Conservation (phyloP, 306 rosid genomes). For the Citrullus amarus region DNA sequence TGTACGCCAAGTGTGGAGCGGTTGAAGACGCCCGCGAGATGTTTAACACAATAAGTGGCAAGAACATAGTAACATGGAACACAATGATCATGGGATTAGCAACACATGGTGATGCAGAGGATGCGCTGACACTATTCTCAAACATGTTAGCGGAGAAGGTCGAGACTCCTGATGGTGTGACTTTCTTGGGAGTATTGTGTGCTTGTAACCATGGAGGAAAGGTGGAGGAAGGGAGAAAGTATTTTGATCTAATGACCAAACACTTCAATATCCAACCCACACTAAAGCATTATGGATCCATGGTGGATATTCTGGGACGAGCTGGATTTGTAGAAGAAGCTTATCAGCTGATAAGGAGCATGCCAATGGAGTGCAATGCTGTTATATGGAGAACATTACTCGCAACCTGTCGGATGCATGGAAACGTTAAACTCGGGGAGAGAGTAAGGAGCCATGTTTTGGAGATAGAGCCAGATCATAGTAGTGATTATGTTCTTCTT, state of each 20-base stretch:
- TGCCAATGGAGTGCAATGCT: slow-evolving; percentile 62
- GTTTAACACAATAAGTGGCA: slow-evolving; percentile 29
- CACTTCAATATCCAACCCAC: slow-evolving; percentile 42
- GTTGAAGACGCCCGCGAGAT: slow-evolving; percentile 44
- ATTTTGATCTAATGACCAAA: slow-evolving; percentile 35
- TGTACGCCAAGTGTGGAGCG: slow-evolving; percentile 75
- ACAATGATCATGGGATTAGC: slow-evolving; percentile 68
- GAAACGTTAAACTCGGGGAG: slow-evolving; percentile 44
- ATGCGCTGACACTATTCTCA: slow-evolving; percentile 39
- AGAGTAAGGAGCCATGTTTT: slow-evolving; percentile 44
- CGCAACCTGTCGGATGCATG: slow-evolving; percentile 54
- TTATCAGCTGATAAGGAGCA: slow-evolving; percentile 31
- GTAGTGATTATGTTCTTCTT: slow-evolving; percentile 67
- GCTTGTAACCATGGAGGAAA: slow-evolving; percentile 71
- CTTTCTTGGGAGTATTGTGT: slow-evolving; percentile 59
- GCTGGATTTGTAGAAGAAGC: slow-evolving; percentile 62
- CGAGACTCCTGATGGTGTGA: slow-evolving; percentile 41
- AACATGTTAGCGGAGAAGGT: slow-evolving; percentile 32
- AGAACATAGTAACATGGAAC: slow-evolving; percentile 61
- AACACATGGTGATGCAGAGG: slow-evolving; percentile 39
- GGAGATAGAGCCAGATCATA: slow-evolving; percentile 50
- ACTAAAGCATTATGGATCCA: slow-evolving; percentile 69
- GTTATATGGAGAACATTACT: slow-evolving; percentile 62
- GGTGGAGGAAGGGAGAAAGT: slow-evolving; percentile 47
- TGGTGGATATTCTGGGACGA: slow-evolving; percentile 71